Evolutionary conservation across 208 protist genomes (phyloP), one percentile per base, ranked within the genome.

Genomic region (Trypanosoma cruzi): DNA sequence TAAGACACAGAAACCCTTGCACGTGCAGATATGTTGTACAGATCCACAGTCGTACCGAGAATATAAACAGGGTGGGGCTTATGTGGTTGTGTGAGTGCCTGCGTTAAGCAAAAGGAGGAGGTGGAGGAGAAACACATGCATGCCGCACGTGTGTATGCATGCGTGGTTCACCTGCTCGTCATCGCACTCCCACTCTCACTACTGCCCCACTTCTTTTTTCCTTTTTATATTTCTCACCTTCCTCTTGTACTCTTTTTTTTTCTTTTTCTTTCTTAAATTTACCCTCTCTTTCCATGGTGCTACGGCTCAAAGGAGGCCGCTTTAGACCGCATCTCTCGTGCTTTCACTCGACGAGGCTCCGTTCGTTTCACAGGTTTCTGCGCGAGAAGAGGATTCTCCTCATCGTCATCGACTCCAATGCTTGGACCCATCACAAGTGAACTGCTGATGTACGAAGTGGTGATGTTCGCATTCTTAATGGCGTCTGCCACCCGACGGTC

Each of bases 381-480:
- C 4, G 20, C 32, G 36, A 8, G 0, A 48, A 20, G 36, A 18
- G 32, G 7, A 54, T 42, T 50, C 68, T 68, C 56, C 36, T 32
- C 62, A 20, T 34, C 50, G 20, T 81, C 66, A 8, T 75, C 69
- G 13, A 56, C 1, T n/a, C 68, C 65, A 29, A 73, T 71, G 55
- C 59, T 81, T 34, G 80, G 78, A 6, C 83, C 80, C 32, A 72
- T 64, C 52, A 96, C 75, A 1, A 96, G 64, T 13, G 49, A 67
- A 26, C 68, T 74, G 57, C 86, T 94, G 14, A 96, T 73, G 58
- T 83, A 96, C 16, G 67, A 86, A 1, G 90, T 96, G 26, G 80
- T 84, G 44, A 92, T 73, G 57, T 96, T 96, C 8, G 88, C 71
- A 48, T 84, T 84, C 73, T 90, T 75, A 32, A 96, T 85, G 20